phyloP scores from a whole-genome alignment of 768 basidiomycete genomes.

The Mycena leptocephala region DNA sequence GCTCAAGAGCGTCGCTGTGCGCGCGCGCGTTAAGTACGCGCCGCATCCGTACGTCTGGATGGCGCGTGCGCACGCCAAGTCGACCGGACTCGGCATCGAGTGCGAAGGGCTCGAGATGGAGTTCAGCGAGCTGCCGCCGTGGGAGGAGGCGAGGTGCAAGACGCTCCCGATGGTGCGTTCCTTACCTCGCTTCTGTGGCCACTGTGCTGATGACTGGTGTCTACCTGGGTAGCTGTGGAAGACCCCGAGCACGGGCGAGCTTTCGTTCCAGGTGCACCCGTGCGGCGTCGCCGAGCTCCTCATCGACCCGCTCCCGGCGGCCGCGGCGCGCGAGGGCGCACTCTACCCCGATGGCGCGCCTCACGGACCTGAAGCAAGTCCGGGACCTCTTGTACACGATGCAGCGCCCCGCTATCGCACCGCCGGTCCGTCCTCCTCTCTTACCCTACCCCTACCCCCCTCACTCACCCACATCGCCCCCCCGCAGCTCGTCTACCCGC shows the following conservation, averaged over 20 bases:
- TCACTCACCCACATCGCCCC: neutral
- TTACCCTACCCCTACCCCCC: neutral
- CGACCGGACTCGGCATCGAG: slow-evolving; percentile 90
- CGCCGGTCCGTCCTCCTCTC: slow-evolving; percentile 62
- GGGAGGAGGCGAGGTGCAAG: slow-evolving; percentile 86
- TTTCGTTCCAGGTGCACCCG: slow-evolving; percentile 95
- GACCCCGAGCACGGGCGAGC: slow-evolving; percentile 86
- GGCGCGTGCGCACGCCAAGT: slow-evolving; percentile 79
- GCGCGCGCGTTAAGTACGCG: slow-evolving; percentile 82
- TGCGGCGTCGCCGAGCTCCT: slow-evolving; percentile 79
- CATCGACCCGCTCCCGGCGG: slow-evolving; percentile 79
- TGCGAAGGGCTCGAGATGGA: slow-evolving; percentile 82
- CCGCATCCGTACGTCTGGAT: slow-evolving; percentile 96
- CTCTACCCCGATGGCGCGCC: slow-evolving; percentile 88
- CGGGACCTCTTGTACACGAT: slow-evolving; percentile 86
- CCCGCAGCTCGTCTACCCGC: slow-evolving; percentile 84
- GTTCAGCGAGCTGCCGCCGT: slow-evolving; percentile 79
- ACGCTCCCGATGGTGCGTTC: slow-evolving; percentile 64
- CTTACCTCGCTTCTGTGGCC: neutral
- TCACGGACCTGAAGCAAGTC: slow-evolving; percentile 82
- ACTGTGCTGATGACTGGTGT: slow-evolving; percentile 10
- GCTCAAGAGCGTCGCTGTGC: slow-evolving; percentile 86
- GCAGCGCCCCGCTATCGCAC: slow-evolving; percentile 94
- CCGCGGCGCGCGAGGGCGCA: slow-evolving; percentile 71
- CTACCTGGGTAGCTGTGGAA: slow-evolving; percentile 80